Conservation (phyloP, 768 basidiomycete species). For the Rhizopogon sp. region DNA sequence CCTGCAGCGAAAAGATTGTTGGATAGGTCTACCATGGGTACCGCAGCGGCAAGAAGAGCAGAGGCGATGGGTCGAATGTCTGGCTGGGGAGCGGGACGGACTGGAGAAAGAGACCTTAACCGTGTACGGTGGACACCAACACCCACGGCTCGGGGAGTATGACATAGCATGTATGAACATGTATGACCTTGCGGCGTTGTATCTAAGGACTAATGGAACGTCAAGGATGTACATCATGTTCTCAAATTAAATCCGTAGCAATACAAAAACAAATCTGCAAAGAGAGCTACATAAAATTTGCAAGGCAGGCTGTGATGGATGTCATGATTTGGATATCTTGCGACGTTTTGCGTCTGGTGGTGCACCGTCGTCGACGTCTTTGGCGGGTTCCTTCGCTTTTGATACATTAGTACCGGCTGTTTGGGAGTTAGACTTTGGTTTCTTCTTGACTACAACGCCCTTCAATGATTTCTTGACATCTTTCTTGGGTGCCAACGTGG, state of each 20-base stretch:
- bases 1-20: conserved; percentile 81
- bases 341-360: conserved; percentile 54
- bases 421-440: conserved; percentile 37
- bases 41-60: conserved; percentile 54
- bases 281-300: not conserved
- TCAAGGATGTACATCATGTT: not conserved
- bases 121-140: conserved; percentile 79
- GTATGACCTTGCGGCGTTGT: not conserved
- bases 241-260: not conserved
- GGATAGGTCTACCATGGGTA: conserved; percentile 65
- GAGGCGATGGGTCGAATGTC: conserved; percentile 61
- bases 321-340: conserved; percentile 34
- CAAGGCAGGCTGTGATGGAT: conserved; percentile 14
- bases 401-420: conserved; percentile 8
- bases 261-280: not conserved
- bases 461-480: conserved; percentile 65
- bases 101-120: conserved; percentile 58
- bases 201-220: not conserved
- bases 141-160: conserved; percentile 37
- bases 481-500: conserved; percentile 44
- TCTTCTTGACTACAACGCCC: conserved; percentile 80
- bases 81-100: conserved; percentile 46
- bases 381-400: conserved; percentile 10
- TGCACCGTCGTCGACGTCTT: conserved; percentile 20
- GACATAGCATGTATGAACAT: not conserved